These are phyloP conservation scores for Millerozyma miso DNA, from an alignment of 805 yeast species.

Conservation along the genomic window DNA sequence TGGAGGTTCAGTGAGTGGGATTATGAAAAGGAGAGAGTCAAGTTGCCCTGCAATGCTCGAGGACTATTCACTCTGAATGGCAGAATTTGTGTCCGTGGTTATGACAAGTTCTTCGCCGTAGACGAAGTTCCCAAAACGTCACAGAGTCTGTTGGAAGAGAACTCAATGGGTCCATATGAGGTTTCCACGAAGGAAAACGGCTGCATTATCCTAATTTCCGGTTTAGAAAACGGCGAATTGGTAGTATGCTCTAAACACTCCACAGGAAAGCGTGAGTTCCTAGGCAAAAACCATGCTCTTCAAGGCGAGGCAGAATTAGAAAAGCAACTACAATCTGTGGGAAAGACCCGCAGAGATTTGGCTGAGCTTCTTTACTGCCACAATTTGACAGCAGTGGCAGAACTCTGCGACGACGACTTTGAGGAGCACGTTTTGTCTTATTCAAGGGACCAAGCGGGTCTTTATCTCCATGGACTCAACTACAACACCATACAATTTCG, in stretches of 20 bases:
- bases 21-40: conserved; percentile 48
- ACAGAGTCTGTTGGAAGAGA: conserved; percentile 38
- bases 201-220: conserved; percentile 81
- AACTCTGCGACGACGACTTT: conserved; percentile 84
- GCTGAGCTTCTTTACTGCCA: conserved; percentile 49
- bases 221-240: conserved; percentile 67
- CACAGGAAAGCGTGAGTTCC: conserved; percentile 61
- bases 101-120: conserved; percentile 88
- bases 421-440: conserved; percentile 92
- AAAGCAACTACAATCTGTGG: conserved; percentile 43
- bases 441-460: conserved; percentile 61
- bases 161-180: conserved; percentile 71
- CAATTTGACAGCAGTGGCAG: conserved; percentile 83
- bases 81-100: conserved; percentile 73
- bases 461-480: conserved; percentile 89
- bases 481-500: conserved; percentile 56
- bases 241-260: conserved; percentile 91
- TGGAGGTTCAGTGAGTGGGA: conserved; percentile 96
- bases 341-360: conserved; percentile 43
- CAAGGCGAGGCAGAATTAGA: conserved; percentile 62
- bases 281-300: conserved; percentile 63
- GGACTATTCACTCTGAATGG: conserved; percentile 66
- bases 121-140: conserved; percentile 57
- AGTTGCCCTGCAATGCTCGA: conserved; percentile 71
- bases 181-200: conserved; percentile 90